phyloP scores from a whole-genome alignment of 495 filamentous ascomycete species.

The Aspergillus egyptiacus region DNA sequence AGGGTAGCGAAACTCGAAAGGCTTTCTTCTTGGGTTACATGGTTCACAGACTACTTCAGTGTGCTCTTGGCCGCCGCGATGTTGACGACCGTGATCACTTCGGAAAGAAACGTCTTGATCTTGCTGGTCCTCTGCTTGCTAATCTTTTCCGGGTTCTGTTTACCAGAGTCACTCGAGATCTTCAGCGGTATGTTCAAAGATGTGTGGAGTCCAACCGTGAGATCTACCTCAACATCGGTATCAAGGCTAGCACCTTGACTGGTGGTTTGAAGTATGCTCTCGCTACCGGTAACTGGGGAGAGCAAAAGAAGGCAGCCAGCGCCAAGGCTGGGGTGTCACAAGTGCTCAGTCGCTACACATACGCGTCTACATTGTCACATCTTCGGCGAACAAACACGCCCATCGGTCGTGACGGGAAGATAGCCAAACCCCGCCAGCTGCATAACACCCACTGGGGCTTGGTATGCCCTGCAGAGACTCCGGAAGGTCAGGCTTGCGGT shows the following conservation, averaged over 20 bases:
- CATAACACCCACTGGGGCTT: slow-evolving; percentile 99
- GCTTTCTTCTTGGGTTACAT: slow-evolving; percentile 99
- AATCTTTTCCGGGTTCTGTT: slow-evolving; percentile 87
- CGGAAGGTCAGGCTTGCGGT: slow-evolving; percentile 97
- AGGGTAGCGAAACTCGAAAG: slow-evolving; percentile 95
- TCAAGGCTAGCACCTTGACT: slow-evolving; percentile 85
- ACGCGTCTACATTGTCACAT: slow-evolving; percentile 93
- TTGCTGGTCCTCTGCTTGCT: slow-evolving; percentile 89
- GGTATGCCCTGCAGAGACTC: slow-evolving; percentile 95
- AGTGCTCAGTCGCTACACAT: slow-evolving; percentile 96
- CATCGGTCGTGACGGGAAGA: slow-evolving; percentile 95
- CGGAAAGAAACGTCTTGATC: slow-evolving; percentile 94
- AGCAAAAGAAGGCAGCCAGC: slow-evolving; percentile 94
- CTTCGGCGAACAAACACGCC: slow-evolving; percentile 95
- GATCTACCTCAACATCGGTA: slow-evolving; percentile 81
- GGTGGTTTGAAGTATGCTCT: slow-evolving; percentile 94
- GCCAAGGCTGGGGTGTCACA: slow-evolving; percentile 96
- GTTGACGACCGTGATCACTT: slow-evolving; percentile 98
- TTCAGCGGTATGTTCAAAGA: slow-evolving; percentile 81
- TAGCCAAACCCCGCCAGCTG: slow-evolving; percentile 94
- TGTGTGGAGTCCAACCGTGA: slow-evolving; percentile 83
- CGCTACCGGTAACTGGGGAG: slow-evolving; percentile 99
- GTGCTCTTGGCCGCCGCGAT: slow-evolving; percentile 82
- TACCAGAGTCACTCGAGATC: slow-evolving; percentile 78
- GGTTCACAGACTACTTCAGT: slow-evolving; percentile 90